phyloP scores from a whole-genome alignment of 345 rosid genomes.

The Gossypium stocksii region DNA sequence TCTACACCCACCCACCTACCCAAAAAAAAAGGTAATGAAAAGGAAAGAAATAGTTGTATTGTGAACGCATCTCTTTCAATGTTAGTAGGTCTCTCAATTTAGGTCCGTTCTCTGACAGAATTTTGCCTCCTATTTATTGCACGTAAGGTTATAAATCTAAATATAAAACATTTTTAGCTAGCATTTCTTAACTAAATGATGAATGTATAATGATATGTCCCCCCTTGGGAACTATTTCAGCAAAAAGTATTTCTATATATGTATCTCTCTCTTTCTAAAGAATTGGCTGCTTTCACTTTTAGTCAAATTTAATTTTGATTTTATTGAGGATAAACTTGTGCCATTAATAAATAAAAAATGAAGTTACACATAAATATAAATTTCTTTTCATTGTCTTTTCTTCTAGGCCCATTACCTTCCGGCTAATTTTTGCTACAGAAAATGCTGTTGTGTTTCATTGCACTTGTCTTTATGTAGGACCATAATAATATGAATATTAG shows the following conservation, averaged over 20 bases:
- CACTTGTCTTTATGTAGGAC: neutral
- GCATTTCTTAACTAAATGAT: neutral
- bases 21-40: neutral
- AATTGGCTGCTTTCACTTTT: neutral
- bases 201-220: no score
- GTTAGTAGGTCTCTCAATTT: neutral
- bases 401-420: neutral
- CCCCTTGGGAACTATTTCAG: neutral
- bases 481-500: neutral
- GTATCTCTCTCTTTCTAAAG: neutral
- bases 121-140: neutral
- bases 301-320: neutral
- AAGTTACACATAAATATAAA: neutral
- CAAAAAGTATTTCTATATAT: neutral
- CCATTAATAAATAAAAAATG: neutral
- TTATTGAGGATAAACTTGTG: conserved; percentile 3
- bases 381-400: neutral
- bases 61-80: neutral
- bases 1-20: neutral
- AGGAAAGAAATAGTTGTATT: neutral
- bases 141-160: neutral
- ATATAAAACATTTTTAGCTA: neutral
- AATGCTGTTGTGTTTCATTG: neutral
- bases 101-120: neutral
- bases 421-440: neutral